Evolutionary conservation across 1,284 basidiomycete species (phyloP), one percentile per base, ranked within the genome.

Genomic region (Trichosporon faecale): DNA sequence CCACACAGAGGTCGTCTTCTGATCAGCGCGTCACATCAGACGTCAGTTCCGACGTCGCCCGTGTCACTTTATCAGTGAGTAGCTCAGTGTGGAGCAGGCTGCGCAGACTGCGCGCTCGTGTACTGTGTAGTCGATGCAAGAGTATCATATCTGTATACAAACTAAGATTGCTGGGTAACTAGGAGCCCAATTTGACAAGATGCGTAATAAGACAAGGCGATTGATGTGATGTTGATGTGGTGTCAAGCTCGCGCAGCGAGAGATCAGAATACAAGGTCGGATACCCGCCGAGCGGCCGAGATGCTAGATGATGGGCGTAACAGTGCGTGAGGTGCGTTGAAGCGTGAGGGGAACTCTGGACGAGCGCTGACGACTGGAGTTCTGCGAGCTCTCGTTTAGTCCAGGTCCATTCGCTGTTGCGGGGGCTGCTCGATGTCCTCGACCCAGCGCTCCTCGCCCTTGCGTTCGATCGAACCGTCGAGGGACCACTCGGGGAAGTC

Each of bases 391-490:
- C 23, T 27, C 18, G n/a, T n/a, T 35, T 66, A 75, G 49, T 79
- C 79, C 11, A 79, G 44, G 40, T 79, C 78, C 78, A 81, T 81
- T 11, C 70, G 46, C 35, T 75, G 76, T 61, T 61, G 57, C 57
- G 57, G 57, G 40, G 40, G 16, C 40, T 76, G 76, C 29, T 61
- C 75, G 18, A 79, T 73, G 67, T 81, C 72, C 72, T 81, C 80
- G 16, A 81, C 80, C 80, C 80, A 81, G 64, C 75, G 66, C 67
- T 81, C 77, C 33, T 73, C 69, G 60, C 67, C 33, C 23, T 69
- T 68, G 6, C 60, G 18, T 27, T 33, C 25, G 7, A n/a, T n/a
- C n/a, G n/a, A n/a, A n/a, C 23, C 25, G 18, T 52, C 35, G 21
- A 44, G 35, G n/a, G 65, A 63, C 68, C 74, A 74, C 49, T 70